phyloP scores from a whole-genome alignment of 441 rosid genomes.

The Pelargonium fulgidum region DNA sequence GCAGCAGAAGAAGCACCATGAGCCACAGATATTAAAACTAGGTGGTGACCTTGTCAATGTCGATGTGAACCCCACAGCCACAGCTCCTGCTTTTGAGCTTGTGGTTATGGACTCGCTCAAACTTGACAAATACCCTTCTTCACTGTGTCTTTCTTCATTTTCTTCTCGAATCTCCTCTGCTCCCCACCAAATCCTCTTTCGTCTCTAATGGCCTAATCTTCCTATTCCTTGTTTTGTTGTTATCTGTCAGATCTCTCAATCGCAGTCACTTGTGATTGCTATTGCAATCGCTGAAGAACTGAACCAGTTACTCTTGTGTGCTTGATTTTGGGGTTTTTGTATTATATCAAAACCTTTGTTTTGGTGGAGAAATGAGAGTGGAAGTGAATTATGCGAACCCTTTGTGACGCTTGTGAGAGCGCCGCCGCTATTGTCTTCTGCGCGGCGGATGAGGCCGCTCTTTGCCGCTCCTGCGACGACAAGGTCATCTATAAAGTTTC shows the following conservation, averaged over 20 bases:
- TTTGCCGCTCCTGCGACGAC: slow-evolving; percentile 72
- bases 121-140: neutral
- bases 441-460: slow-evolving; percentile 91
- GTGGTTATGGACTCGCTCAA: neutral
- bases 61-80: slow-evolving; percentile 1
- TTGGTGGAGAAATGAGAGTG: slow-evolving; percentile 34
- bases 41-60: neutral
- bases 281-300: too few species aligned
- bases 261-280: neutral
- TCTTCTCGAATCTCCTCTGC: neutral
- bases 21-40: too few species aligned
- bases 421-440: slow-evolving; percentile 85
- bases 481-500: neutral
- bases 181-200: neutral
- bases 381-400: slow-evolving; percentile 56
- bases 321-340: neutral
- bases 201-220: neutral
- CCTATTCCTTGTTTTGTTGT: neutral
- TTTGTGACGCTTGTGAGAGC: slow-evolving; percentile 78
- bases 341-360: neutral
- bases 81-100: neutral
- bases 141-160: neutral
- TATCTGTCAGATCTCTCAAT: too few species aligned
- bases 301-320: too few species aligned
- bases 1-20: too few species aligned